Evolutionary conservation across 148 eudicot genomes (phyloP).

Genomic region (Rhododendron vialii): DNA sequence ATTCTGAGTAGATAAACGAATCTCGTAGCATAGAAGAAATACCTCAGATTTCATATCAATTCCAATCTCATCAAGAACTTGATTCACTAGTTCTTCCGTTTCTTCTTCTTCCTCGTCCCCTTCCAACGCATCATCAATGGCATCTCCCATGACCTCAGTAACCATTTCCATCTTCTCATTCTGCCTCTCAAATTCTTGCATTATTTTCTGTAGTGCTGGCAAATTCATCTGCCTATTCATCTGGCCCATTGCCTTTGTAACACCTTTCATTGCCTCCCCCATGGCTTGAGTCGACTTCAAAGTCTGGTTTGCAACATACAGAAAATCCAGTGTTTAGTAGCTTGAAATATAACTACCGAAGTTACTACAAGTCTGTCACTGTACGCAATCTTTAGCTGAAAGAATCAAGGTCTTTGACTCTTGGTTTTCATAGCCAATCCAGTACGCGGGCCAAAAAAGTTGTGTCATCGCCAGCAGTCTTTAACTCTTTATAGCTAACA

Average conservation of each 20-base stretch:
- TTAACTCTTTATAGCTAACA: not conserved
- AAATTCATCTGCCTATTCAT: constrained; percentile 99
- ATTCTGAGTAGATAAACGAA: not conserved
- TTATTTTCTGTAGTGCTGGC: constrained; percentile 85
- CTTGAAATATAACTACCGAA: not conserved
- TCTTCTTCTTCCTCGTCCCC: constrained; percentile 98
- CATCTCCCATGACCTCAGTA: constrained; percentile 92
- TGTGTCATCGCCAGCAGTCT: not conserved
- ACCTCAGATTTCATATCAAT: constrained; percentile 88
- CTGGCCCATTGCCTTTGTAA: constrained; percentile 98
- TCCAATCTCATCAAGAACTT: constrained; percentile 97
- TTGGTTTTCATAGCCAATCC: not conserved
- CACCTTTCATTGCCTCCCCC: constrained; percentile 99
- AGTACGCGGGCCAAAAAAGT: not conserved
- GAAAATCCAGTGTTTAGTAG: not conserved
- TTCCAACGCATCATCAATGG: constrained; percentile 98
- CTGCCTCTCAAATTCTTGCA: constrained; percentile 98
- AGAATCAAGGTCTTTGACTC: not conserved
- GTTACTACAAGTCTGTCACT: not conserved
- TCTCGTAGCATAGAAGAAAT: not conserved
- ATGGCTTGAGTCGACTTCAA: constrained; percentile 98
- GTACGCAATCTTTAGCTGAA: not conserved
- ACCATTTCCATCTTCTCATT: constrained; percentile 96
- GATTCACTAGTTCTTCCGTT: constrained; percentile 89
- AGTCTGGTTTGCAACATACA: constrained; percentile 38